Base-by-base conservation (phyloP, 2,329 filamentous ascomycete genomes). In the Pseudogymnoascus sp. region DNA sequence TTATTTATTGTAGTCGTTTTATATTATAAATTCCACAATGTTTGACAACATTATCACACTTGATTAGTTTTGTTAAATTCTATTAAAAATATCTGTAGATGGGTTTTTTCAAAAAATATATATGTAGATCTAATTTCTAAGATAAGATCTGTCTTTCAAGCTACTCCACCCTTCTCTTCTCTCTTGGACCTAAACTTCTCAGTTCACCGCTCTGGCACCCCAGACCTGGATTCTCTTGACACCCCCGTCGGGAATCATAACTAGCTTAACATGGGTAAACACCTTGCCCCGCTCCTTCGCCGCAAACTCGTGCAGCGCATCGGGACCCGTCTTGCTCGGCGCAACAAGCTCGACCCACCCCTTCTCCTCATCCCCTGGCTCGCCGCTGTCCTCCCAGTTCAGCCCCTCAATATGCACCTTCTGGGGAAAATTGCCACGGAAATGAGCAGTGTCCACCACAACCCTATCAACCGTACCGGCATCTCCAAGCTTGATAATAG, bases 161-260 rank as follows among this genome's bases (percentile, higher is more conserved):
- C 8, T 28, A 28, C 18, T 28, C n/a, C 2, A 48, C 5, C 23
- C 41, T 13, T 7, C 12, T 45, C 21, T 26, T n/a, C 18, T 39
- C 21, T 19, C 37, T n/a, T n/a, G 9, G 3, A 26, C 7, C 3
- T 15, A 4, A 15, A 15, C 39, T 7, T 21, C 10, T 26, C 3
- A 45, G 21, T 26, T 26, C 39, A 12, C 12, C 38, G 21, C 21
- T 26, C 39, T 45, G 13, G 21, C 39, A 26, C 39, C 39, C 39
- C 13, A 26, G 39, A 92, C 83, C 48, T 90, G 82, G 65, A 96
- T 81, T 64, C 92, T 79, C 82, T 95, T 96, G 2, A 96, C 88
- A 21, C 92, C 92, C 33, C 92, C 92, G 73, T 97, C 92, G 0
- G 92, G 92, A 66, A 96, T 90, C 71, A 96, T 94, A 6, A 69